phyloP scores from a whole-genome alignment of 192 early-diverging fungal species.

The Mortierella hygrophila region DNA sequence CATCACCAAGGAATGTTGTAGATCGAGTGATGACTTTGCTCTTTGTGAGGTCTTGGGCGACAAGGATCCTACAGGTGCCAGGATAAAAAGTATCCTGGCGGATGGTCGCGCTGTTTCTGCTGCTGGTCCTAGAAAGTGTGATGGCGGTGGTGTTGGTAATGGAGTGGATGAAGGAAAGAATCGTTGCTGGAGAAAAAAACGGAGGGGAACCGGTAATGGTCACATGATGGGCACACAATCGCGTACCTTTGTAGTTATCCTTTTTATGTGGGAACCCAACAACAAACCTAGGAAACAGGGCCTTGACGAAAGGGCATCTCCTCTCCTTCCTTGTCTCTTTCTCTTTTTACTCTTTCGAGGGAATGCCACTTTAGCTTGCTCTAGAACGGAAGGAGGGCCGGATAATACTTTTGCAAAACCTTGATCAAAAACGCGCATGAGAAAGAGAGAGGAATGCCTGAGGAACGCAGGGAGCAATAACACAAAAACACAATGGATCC shows the following conservation, averaged over 20 bases:
- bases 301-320: too few species aligned
- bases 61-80: background rate
- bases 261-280: background rate
- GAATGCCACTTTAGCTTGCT: background rate
- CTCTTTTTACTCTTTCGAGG: background rate
- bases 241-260: too few species aligned
- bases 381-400: background rate
- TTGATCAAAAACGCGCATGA: background rate
- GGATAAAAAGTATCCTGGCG: background rate
- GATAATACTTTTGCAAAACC: conserved; percentile 1
- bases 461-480: background rate
- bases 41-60: background rate
- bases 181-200: too few species aligned
- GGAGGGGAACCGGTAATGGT: too few species aligned
- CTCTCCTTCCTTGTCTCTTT: background rate
- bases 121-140: too few species aligned
- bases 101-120: too few species aligned
- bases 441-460: background rate
- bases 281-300: background rate
- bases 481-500: background rate
- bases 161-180: too few species aligned
- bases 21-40: background rate
- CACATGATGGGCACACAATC: too few species aligned
- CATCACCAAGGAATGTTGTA: background rate
- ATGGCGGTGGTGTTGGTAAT: too few species aligned